Evolutionary conservation across 163 green algal species (phyloP), one percentile per base, ranked within the genome.

Genomic region (Coccomyxa subellipsoidea): DNA sequence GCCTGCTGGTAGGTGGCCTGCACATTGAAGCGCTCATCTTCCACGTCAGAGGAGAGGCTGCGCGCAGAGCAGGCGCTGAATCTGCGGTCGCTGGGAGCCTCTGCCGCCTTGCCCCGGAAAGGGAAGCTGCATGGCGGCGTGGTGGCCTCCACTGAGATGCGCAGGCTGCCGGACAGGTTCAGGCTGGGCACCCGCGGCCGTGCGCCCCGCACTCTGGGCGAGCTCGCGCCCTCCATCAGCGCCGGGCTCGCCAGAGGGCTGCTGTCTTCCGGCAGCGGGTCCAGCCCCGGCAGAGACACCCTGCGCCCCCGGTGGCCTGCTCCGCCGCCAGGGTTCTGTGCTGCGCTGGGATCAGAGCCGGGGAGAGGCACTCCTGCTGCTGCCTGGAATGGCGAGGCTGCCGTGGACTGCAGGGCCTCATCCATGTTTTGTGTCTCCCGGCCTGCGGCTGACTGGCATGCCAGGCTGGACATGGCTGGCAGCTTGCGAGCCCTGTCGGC

Each of bases 41-140:
- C 29, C 27, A 34, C 29, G 32, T 59, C 27, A n/a, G 29, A 73
- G 27, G 66, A 73, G 66, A 34, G 29, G 29, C 66, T 36, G 27
- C 27, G 29, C 7, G 66, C 66, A 35, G 66, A 73, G 66, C 66
- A 34, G 66, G 66, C 4, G 29, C 66, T 73, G 66, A 32, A n/a
- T 18, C 3, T 18, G 66, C 29, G n/a, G 2, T 73, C n/a, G 27
- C 15, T 59, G 66, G 66, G 21, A n/a, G 66, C 66, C 27, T 36
- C 66, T 35, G 66, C 66, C 21, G n/a, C 66, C 1, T 73, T 18
- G 66, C 66, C 66, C n/a, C 66, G 27, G 18, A 73, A 23, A 18
- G 66, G 66, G 66, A 73, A 73, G 66, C 66, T 73, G 66, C 66
- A 73, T 8, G 66, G 66, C 27, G 66, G 66, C 66, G 66, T 73